Evolutionary conservation across 345 rosid genomes (phyloP).

Genomic region (Eutrema heterophyllum): DNA sequence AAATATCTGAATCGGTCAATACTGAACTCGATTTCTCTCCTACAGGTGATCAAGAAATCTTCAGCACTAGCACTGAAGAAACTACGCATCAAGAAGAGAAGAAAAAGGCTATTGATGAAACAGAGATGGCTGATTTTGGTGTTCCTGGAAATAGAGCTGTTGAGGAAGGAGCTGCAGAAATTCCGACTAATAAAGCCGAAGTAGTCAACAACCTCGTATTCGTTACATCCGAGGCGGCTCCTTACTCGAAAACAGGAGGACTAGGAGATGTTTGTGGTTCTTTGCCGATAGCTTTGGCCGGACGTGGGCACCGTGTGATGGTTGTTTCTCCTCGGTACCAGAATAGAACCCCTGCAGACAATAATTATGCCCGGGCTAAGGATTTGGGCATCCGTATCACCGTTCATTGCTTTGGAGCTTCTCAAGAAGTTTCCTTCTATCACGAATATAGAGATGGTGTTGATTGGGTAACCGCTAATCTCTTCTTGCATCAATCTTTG

Average conservation of each 20-base stretch:
- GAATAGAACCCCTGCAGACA: constrained; percentile 57
- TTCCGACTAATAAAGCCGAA: constrained; percentile 28
- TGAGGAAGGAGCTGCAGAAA: constrained; percentile 36
- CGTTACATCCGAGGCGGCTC: constrained; percentile 91
- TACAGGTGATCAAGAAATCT: constrained; percentile 36
- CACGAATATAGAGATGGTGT: constrained; percentile 88
- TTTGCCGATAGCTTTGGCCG: constrained; percentile 75
- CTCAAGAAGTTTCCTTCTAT: constrained; percentile 75
- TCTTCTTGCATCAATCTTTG: neutral
- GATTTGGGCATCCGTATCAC: constrained; percentile 44
- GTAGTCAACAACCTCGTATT: constrained; percentile 53
- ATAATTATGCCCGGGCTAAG: constrained; percentile 40
- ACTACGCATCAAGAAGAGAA: constrained; percentile 16
- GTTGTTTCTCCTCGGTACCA: constrained; percentile 82
- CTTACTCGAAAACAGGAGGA: constrained; percentile 98
- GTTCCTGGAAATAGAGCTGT: constrained; percentile 18
- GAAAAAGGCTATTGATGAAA: neutral
- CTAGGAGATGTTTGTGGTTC: constrained; percentile 97
- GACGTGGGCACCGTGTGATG: constrained; percentile 91
- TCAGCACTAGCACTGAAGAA: constrained; percentile 25
- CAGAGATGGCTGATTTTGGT: constrained; percentile 22
- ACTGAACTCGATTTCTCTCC: neutral
- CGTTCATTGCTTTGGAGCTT: constrained; percentile 68
- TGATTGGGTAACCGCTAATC: constrained; percentile 65
- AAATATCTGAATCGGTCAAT: no score